A percentile compares a stretch with the other conserved stretches of the same genome.
Evolutionary conservation across 169 alveolate species (phyloP).

Genomic region (Cryptosporidium muris): DNA sequence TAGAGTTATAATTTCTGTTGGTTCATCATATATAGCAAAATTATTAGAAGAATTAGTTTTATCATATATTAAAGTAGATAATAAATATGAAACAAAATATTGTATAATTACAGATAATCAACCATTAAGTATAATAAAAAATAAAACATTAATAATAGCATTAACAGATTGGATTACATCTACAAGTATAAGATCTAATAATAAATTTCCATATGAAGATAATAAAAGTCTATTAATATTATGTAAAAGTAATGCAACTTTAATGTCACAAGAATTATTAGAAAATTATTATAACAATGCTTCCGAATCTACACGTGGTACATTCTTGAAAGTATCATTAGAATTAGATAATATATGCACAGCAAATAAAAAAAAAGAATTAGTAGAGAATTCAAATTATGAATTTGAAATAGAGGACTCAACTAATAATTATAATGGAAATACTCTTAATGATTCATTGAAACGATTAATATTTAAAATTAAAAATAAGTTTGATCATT

Average conservation of each 20-base stretch:
- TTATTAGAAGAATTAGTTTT: too few species aligned
- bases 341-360: not conserved
- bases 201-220: constrained; percentile 33
- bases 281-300: constrained; percentile 11
- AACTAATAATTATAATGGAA: not conserved
- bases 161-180: constrained; percentile 27
- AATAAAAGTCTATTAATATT: constrained; percentile 31
- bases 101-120: too few species aligned
- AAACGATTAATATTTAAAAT: not conserved
- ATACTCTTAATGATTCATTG: not conserved
- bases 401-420: too few species aligned
- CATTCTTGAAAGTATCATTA: constrained; percentile 3
- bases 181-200: constrained; percentile 6
- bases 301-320: constrained; percentile 26
- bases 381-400: too few species aligned
- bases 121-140: not conserved
- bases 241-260: not conserved
- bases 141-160: constrained; percentile 20
- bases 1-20: too few species aligned
- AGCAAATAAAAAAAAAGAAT: too few species aligned
- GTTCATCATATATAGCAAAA: too few species aligned
- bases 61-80: too few species aligned
- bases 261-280: constrained; percentile 24
- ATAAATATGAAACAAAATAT: too few species aligned
- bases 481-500: not conserved